These are phyloP conservation scores for Ceratocystis papillata DNA, from an alignment of 2,329 filamentous ascomycete species.

Conservation along the genomic window DNA sequence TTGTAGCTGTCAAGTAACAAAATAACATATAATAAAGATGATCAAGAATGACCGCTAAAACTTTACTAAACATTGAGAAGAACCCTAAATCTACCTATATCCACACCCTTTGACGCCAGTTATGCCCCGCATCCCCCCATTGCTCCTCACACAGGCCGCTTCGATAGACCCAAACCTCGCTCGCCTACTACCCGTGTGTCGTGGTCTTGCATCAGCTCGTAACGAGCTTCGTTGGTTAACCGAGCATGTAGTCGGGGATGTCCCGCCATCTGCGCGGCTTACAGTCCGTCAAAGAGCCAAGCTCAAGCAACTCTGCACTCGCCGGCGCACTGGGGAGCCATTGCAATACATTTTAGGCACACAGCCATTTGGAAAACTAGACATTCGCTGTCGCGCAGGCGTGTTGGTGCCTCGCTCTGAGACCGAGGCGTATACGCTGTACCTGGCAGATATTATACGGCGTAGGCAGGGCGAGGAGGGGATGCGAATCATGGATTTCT, in stretches of 20 bases:
- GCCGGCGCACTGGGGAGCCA: conserved; percentile 54
- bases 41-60: too few relatives aligned
- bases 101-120: background rate
- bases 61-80: too few relatives aligned
- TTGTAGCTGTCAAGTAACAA: background rate
- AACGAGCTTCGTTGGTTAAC: conserved; percentile 65
- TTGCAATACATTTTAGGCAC: conserved; percentile 82
- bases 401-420: conserved; percentile 80
- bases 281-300: background rate
- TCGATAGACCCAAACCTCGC: conserved; percentile 46
- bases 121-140: conserved; percentile 55
- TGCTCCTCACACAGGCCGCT: conserved; percentile 45
- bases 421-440: conserved; percentile 56
- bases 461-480: background rate
- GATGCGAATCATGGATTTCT: conserved; percentile 63
- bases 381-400: conserved; percentile 63
- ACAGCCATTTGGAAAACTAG: conserved; percentile 76
- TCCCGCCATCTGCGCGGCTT: conserved; percentile 19
- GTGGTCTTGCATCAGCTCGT: conserved; percentile 50
- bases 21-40: too few relatives aligned
- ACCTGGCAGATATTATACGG: conserved; percentile 41
- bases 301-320: conserved; percentile 34
- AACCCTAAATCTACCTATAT: background rate
- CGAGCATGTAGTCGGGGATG: conserved; percentile 41
- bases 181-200: conserved; percentile 52